Base-by-base conservation (phyloP, 2,329 filamentous ascomycete species). In the Neonectria punicea region DNA sequence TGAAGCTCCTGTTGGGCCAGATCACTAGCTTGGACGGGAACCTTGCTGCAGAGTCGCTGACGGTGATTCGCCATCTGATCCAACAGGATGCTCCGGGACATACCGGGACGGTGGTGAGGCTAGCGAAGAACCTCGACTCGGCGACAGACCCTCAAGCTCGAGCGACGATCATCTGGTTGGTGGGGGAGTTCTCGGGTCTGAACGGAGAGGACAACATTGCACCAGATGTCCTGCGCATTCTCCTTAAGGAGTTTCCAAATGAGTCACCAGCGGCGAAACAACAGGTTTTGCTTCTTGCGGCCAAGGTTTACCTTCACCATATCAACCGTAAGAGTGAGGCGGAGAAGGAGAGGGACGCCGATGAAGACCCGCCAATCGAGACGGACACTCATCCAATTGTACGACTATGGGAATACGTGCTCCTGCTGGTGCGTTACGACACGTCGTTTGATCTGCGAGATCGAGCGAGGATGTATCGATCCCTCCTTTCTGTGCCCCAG, bases 121-220 rank as follows among this genome's bases (percentile, higher is more conserved):
- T 99, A 53, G 96, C 96, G 6, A 96, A 94, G 79, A 94, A 97
- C 67, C 87, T 99, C 2, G 96, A 98, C 75, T 92, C 91, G 4
- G 93, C 94, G 2, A 93, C 92, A 0, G 94, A 96, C 66, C 90
- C 96, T 1, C 91, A 94, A 66, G 96, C 96, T 4, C 87, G 96
- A 70, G 96, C 96, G 3, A 97, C 93, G 54, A 98, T 99, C 68
- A 92, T 99, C 72, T 99, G 96, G 96, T 88, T 99, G 1, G 94
- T 98, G 0, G 96, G 96, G 50, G 96, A 99, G 79, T 98, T 97
- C 73, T 89, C 95, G 0, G 93, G 93, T 0, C 80, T 92, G 3
- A 89, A 93, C 61, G 87, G 90, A 10, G 90, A 94, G 65, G 90
- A 96, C 76, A 97, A 97, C 73, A 95, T 99, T 66, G 96, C 96